Conservation (phyloP, 257 asterid genomes). For the Solanum lycopersicoides region DNA sequence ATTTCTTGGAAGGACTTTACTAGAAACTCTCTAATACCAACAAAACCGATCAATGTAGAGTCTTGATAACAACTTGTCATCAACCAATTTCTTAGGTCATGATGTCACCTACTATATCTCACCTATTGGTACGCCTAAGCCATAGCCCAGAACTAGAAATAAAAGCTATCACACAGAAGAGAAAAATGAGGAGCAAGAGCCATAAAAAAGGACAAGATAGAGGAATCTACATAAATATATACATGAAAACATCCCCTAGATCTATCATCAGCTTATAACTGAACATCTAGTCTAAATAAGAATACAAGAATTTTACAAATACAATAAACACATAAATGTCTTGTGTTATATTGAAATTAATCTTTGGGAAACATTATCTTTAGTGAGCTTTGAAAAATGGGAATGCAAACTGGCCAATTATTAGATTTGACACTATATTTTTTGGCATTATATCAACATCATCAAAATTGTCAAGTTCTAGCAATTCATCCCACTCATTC, state of each 20-base stretch:
- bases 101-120: background rate
- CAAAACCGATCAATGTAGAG: fast-evolving
- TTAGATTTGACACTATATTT: background rate
- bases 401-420: no score
- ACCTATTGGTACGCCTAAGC: background rate
- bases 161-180: fast-evolving
- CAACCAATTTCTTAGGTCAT: background rate
- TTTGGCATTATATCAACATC: background rate
- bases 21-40: no score
- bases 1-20: background rate
- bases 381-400: background rate
- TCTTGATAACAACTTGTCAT: background rate
- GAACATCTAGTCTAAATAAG: background rate
- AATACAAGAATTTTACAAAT: no score
- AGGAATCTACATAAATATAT: no score
- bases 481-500: background rate
- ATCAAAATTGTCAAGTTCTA: background rate
- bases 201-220: background rate
- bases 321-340: background rate
- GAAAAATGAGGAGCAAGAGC: background rate
- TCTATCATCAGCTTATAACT: background rate
- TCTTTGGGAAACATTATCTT: background rate
- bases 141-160: no score
- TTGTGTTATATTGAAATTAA: background rate
- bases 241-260: background rate